These are phyloP conservation scores for Paramecium pentaurelia DNA, from an alignment of 73 alveolate genomes.

Conservation along the genomic window DNA sequence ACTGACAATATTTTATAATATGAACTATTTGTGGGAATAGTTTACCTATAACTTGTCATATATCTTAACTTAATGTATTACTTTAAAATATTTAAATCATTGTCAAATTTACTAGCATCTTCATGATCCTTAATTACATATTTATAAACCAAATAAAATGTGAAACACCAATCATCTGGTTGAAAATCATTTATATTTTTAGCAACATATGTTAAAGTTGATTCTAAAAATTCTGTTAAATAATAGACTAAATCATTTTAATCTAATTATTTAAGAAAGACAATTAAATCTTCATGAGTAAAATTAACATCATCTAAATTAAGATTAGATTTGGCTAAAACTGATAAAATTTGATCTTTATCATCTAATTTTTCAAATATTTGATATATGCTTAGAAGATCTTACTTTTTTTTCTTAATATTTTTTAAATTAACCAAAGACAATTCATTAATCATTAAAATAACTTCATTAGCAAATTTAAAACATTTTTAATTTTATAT, in stretches of 20 bases:
- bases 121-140: slow-evolving; percentile 1
- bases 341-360: background rate
- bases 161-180: slow-evolving; percentile 30
- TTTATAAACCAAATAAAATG: background rate
- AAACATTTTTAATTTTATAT: background rate
- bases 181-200: background rate
- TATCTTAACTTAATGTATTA: background rate
- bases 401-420: background rate
- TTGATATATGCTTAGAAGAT: background rate
- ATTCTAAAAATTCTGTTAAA: background rate
- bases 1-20: slow-evolving; percentile 22
- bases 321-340: background rate
- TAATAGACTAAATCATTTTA: background rate
- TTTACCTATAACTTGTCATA: background rate
- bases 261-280: background rate
- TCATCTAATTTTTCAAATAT: background rate
- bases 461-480: background rate
- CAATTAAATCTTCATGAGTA: background rate
- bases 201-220: background rate
- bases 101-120: background rate
- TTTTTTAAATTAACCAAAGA: background rate
- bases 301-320: background rate
- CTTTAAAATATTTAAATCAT: background rate
- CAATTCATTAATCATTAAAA: background rate
- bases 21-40: slow-evolving; percentile 5